A percentile compares a stretch with the other conserved stretches of the same genome.
These are phyloP conservation scores for Aspergillus pseudoviridinutans DNA, from an alignment of 2,329 filamentous ascomycete genomes.

Conservation along the genomic window DNA sequence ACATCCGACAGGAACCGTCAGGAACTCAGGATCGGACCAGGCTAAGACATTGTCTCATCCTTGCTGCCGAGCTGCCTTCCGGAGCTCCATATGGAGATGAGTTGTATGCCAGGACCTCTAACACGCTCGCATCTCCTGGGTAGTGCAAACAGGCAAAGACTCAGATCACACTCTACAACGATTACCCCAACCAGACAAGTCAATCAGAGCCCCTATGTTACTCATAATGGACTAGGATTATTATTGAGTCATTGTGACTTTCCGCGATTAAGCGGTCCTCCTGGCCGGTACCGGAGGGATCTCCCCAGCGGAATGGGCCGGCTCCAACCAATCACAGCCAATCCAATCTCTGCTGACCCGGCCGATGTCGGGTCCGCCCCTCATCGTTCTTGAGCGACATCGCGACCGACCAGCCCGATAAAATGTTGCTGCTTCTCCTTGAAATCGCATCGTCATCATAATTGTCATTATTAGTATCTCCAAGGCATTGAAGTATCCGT, in stretches of 20 bases:
- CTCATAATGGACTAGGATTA: neutral
- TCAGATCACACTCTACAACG: no score
- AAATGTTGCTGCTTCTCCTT: constrained; percentile 19
- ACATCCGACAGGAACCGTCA: no score
- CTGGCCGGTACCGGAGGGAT: neutral
- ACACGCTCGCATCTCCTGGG: no score
- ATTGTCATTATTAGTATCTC: neutral
- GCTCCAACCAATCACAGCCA: constrained; percentile 7
- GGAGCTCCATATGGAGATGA: no score
- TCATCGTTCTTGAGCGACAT: constrained; percentile 32
- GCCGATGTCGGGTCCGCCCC: constrained; percentile 35
- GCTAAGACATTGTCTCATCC: no score
- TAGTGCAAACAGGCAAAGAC: no score
- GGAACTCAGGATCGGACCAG: no score
- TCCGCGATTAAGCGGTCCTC: neutral
- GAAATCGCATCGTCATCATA: constrained; percentile 7
- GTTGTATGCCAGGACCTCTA: no score
- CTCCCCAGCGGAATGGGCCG: no score
- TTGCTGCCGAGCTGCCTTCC: no score
- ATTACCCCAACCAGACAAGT: no score
- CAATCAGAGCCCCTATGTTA: neutral
- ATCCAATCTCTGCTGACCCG: constrained; percentile 30
- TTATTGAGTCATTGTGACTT: neutral
- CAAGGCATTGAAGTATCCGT: constrained; percentile 1
- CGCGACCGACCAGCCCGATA: constrained; percentile 21